Percentiles rank a stretch among this genome's conserved stretches.
These are phyloP conservation scores for Macrocybe sp. DNA, from an alignment of 1,284 basidiomycete species.

Conservation along the genomic window DNA sequence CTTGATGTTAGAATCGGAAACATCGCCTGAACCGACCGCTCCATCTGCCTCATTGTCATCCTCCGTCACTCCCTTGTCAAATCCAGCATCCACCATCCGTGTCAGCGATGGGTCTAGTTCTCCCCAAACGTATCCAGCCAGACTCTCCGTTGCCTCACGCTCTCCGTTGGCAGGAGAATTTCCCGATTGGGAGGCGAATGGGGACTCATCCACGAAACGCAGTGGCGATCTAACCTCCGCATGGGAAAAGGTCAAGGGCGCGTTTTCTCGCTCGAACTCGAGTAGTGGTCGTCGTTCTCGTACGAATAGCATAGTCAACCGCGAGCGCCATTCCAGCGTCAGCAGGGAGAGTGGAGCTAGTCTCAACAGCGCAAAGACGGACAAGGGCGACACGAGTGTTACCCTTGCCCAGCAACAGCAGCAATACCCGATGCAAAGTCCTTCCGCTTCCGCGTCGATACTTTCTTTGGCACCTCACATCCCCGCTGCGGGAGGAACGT, in stretches of 20 bases:
- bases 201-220: slow-evolving; percentile 50
- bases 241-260: slow-evolving; percentile 66
- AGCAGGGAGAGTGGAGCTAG: slow-evolving; percentile 74
- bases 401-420: slow-evolving; percentile 32
- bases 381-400: slow-evolving; percentile 41
- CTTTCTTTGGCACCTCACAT: slow-evolving; percentile 52
- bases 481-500: slow-evolving; percentile 49
- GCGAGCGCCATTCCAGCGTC: slow-evolving; percentile 62
- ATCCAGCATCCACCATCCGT: slow-evolving; percentile 30
- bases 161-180: slow-evolving; percentile 51
- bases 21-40: slow-evolving; percentile 43
- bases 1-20: slow-evolving; percentile 56
- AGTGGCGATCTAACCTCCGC: slow-evolving; percentile 53
- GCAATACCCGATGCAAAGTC: slow-evolving; percentile 49
- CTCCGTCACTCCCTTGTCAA: slow-evolving; percentile 41
- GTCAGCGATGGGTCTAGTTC: slow-evolving; percentile 46
- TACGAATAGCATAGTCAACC: slow-evolving; percentile 65
- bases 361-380: slow-evolving; percentile 52
- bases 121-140: slow-evolving; percentile 48
- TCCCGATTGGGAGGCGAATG: slow-evolving; percentile 48
- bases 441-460: slow-evolving; percentile 62
- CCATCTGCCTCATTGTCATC: slow-evolving; percentile 43
- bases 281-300: slow-evolving; percentile 67
- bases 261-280: slow-evolving; percentile 57
- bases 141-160: slow-evolving; percentile 57